These are phyloP conservation scores for Fusarium sp. DNA, from an alignment of 2,329 filamentous ascomycete species.

Conservation along the genomic window DNA sequence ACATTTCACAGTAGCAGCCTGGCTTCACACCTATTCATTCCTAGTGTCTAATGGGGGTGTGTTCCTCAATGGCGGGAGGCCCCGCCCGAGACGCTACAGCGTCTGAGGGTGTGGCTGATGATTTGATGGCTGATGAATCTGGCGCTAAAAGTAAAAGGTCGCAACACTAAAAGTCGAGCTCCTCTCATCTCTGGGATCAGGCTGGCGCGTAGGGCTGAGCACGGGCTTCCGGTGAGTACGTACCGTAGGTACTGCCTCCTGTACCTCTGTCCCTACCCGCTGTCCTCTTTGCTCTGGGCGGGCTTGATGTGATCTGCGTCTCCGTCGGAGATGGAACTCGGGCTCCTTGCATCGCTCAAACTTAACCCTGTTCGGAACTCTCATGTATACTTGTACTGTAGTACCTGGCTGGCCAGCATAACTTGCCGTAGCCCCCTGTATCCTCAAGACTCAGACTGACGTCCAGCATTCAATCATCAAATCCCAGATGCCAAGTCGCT, in stretches of 20 bases:
- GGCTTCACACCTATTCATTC: conserved; percentile 11
- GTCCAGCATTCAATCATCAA: conserved; percentile 17
- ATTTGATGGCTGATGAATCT: conserved; percentile 39
- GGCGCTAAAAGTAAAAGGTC: conserved; percentile 45
- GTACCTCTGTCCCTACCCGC: conserved; percentile 14
- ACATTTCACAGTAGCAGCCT: conserved; percentile 1
- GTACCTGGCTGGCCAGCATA: neutral
- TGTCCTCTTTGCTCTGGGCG: neutral
- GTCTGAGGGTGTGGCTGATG: conserved; percentile 46
- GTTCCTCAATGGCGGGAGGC: conserved; percentile 45
- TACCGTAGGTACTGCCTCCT: too few relatives aligned
- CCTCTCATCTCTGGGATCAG: conserved; percentile 34
- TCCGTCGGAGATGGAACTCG: conserved; percentile 23
- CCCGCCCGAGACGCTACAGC: conserved; percentile 25
- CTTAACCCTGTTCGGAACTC: neutral
- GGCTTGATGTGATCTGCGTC: neutral
- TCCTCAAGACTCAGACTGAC: conserved; percentile 35
- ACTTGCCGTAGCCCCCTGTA: conserved; percentile 18
- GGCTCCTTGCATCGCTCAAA: conserved; percentile 22
- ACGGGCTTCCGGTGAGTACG: conserved; percentile 36
- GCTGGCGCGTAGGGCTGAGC: conserved; percentile 50
- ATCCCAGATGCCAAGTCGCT: conserved; percentile 34
- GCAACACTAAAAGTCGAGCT: conserved; percentile 38
- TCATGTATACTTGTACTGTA: neutral
- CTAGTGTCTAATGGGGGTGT: conserved; percentile 37